Evolutionary conservation across 495 filamentous ascomycete genomes (phyloP).

Genomic region (Cladorrhinum samala): DNA sequence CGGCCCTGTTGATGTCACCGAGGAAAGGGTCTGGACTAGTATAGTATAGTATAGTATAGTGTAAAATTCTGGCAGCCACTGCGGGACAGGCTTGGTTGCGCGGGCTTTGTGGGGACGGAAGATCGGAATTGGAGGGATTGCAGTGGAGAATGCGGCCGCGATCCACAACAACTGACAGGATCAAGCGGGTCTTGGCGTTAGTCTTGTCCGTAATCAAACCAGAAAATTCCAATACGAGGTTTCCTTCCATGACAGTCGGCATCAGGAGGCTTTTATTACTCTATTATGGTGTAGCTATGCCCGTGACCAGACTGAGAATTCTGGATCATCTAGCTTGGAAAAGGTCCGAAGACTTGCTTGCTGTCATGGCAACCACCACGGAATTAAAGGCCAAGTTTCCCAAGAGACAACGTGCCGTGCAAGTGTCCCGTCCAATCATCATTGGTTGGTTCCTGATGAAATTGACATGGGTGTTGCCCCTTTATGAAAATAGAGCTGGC

Average conservation of each 20-base stretch:
- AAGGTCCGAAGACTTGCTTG: no score
- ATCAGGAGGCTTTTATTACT: no score
- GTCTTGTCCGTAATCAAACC: constrained; percentile 12
- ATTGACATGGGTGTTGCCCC: background rate
- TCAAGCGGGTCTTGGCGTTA: constrained; percentile 5
- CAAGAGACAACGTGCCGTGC: background rate
- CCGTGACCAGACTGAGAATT: no score
- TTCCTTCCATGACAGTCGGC: background rate
- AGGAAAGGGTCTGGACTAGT: no score
- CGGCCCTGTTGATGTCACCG: constrained; percentile 2
- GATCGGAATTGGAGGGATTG: constrained; percentile 1
- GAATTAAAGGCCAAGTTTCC: background rate
- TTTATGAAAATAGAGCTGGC: background rate
- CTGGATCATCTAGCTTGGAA: background rate
- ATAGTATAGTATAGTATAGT: no score
- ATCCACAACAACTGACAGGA: background rate
- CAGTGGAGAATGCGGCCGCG: constrained; percentile 1
- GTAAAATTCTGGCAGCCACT: background rate
- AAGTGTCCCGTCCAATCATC: background rate
- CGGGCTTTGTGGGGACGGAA: background rate
- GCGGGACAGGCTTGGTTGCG: no score
- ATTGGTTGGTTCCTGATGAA: background rate
- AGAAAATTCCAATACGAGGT: constrained; percentile 10
- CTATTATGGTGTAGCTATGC: no score
- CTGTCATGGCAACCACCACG: constrained; percentile 1